Evolutionary conservation across 495 filamentous ascomycete genomes (phyloP), one percentile per base, ranked within the genome.

Genomic region (Amniculicola lignicola): DNA sequence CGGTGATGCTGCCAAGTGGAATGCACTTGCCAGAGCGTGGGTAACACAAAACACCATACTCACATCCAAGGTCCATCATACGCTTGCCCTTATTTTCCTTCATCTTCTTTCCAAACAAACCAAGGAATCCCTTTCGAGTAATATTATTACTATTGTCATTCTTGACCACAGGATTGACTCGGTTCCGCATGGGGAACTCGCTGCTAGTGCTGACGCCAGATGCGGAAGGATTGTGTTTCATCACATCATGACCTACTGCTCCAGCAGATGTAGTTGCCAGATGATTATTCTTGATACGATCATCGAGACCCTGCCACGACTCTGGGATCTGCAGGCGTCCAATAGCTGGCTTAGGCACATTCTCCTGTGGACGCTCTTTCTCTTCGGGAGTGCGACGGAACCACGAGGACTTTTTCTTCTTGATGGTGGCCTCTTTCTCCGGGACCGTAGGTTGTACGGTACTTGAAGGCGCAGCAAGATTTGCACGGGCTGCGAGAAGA

Each of bases 351-450:
- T 16, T 43, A 11, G 38, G 48, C 54, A 52, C 54, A 55, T 35
- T 53, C 24, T 48, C 55, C 18, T 44, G 33, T 14, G 23, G 38
- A 1, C 27, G 35, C 16, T 61, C 53, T 22, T 61, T 65, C 22
- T 65, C 62, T n/a, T 51, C 54, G 1, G 47, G 11, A 12, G 15
- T 40, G 27, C 65, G 58, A n/a, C 68, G 58, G 51, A 70, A 73
- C 68, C 68, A 72, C 11, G 62, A 65, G 5, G 64, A 61, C 25
- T 60, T 65, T 66, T 71, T 73, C 62, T 70, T 72, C 29, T 59
- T 64, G 10, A 68, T 52, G 50, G 59, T 29, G 23, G 21, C 12
- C 12, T 61, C 62, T 3, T 29, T 48, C 18, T 53, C 59, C 36
- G 59, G 48, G 15, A 60, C 50, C 9, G 54, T 54, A 24, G 33